These are phyloP conservation scores for Microthlaspi erraticum DNA, from an alignment of 345 rosid genomes.

Conservation along the genomic window DNA sequence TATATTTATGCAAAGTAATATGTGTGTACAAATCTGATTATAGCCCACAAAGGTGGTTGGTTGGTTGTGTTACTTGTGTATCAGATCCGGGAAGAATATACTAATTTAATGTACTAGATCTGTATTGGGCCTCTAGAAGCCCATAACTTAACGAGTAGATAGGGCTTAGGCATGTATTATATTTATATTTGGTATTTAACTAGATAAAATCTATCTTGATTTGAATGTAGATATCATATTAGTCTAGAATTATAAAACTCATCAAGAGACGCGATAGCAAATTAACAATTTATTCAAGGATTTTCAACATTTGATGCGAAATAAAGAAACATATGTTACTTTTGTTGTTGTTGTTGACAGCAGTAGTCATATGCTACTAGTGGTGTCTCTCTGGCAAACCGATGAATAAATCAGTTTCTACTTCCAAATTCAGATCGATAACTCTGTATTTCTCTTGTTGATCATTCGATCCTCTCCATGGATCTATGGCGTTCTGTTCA, in stretches of 20 bases:
- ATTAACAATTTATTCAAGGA: neutral
- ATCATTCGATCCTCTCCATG: conserved; percentile 36
- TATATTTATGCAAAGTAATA: neutral
- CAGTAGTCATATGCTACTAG: conserved; percentile 2
- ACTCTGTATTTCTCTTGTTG: conserved; percentile 32
- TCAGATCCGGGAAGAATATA: neutral
- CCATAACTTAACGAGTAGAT: neutral
- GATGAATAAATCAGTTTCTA: conserved; percentile 40
- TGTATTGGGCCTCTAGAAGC: conserved; percentile 16
- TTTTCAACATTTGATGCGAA: neutral
- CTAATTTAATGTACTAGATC: conserved; percentile 3
- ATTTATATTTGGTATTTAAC: too few relatives aligned
- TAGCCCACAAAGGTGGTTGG: neutral
- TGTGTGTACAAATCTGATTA: conserved; percentile 1
- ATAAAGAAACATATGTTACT: neutral
- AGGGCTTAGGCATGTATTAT: neutral
- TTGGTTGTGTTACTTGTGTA: neutral
- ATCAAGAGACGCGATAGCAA: neutral
- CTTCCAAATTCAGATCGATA: conserved; percentile 42
- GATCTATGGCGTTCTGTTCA: conserved; percentile 34
- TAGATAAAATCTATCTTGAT: too few relatives aligned
- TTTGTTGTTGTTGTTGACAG: too few relatives aligned
- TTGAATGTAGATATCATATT: neutral
- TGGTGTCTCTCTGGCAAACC: conserved; percentile 34
- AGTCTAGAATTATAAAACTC: conserved; percentile 11